Evolutionary conservation across 1,139 yeast species (phyloP).

Genomic region (Citeromyces siamensis): DNA sequence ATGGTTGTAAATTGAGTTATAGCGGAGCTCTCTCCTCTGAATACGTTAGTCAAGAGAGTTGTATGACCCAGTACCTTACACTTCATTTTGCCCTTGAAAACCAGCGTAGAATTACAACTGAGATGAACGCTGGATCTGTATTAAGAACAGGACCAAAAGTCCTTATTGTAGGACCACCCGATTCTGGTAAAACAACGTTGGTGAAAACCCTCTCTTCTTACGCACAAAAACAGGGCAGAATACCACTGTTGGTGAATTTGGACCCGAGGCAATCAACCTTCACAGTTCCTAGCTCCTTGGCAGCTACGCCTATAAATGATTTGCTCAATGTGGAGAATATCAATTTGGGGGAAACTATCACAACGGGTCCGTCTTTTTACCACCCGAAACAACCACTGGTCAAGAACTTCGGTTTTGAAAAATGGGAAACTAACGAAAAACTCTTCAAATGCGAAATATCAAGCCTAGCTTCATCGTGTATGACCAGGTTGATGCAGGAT

Average conservation of each 20-base stretch:
- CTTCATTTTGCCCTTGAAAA: slow-evolving; percentile 70
- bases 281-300: slow-evolving; percentile 72
- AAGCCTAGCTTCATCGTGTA: slow-evolving; percentile 45
- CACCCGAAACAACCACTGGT: slow-evolving; percentile 86
- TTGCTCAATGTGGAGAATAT: slow-evolving; percentile 63
- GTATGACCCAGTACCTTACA: slow-evolving; percentile 51
- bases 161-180: slow-evolving; percentile 59
- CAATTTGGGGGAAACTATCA: slow-evolving; percentile 69
- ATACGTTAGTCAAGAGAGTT: slow-evolving; percentile 59
- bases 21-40: slow-evolving; percentile 26
- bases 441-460: slow-evolving; percentile 45
- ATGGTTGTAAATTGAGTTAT: slow-evolving; percentile 40
- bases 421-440: slow-evolving; percentile 42
- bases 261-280: slow-evolving; percentile 76
- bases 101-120: slow-evolving; percentile 27
- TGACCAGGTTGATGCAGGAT: slow-evolving; percentile 49
- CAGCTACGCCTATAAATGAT: slow-evolving; percentile 80
- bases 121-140: slow-evolving; percentile 12
- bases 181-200: slow-evolving; percentile 70
- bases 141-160: slow-evolving; percentile 48
- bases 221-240: slow-evolving; percentile 56
- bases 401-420: slow-evolving; percentile 65
- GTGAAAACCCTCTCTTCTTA: slow-evolving; percentile 62
- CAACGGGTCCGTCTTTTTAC: slow-evolving; percentile 75
- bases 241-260: slow-evolving; percentile 62